Base-by-base conservation (phyloP, 2,329 filamentous ascomycete genomes). In the Fusarium sp. region DNA sequence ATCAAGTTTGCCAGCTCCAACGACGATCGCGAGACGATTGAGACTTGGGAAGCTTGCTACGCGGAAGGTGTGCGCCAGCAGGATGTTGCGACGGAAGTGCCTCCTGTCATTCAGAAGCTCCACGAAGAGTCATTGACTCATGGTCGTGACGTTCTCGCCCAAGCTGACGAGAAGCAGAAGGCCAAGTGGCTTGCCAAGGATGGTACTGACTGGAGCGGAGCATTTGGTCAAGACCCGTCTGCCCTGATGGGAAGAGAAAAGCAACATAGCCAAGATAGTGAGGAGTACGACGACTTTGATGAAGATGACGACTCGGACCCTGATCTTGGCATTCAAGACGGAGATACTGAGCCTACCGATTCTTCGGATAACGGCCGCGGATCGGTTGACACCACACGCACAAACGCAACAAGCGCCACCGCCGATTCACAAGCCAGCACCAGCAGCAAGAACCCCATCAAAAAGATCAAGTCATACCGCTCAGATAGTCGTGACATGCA, bases 41-140 rank as follows among this genome's bases (percentile, higher is more conserved):
- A 98, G 80, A 92, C 91, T 0, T 98, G 94, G 93, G 94, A 97
- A 77, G 92, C 94, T 1, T 97, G 95, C 76, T 88, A 91, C 39
- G 89, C 93, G 0, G 94, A 98, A 77, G 95, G 95, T 14, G 92
- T 97, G 0, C 88, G 96, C 3, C 80, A 84, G 15, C 86, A 89
- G 55, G 85, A 88, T 26, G 93, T 97, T 1, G 81, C 86, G 11
- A 85, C 89, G 23, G 91, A 96, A 73, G 83, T 97, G 1, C 92
- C 94, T 0, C 87, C 89, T 1, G 80, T 86, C 12, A 85, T 95
- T 0, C 88, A 91, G 76, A 85, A 90, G 71, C 82, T 97, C 12
- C 95, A 98, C 76, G 92, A 97, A 28, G 83, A 91, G 64, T 95
- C 92, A 0, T 80, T 97, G 34, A 90, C 89, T 0, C 86, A 95